These are phyloP conservation scores for Microbotryum saponariae DNA, from an alignment of 1,284 basidiomycete species.

Conservation along the genomic window DNA sequence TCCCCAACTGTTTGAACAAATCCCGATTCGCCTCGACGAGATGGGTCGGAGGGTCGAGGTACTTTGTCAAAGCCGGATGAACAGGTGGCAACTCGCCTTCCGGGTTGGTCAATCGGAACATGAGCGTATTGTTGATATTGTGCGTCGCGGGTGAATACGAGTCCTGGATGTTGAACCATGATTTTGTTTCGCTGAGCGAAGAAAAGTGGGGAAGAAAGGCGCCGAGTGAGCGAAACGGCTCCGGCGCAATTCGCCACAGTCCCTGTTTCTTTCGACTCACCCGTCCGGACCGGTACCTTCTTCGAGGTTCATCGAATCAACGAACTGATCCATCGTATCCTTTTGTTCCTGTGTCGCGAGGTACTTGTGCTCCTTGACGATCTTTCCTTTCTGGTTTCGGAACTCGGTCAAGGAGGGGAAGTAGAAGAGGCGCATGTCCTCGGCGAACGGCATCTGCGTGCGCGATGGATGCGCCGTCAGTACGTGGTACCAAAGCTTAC, in stretches of 20 bases:
- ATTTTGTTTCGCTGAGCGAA: conserved; percentile 48
- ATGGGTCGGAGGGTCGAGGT: conserved; percentile 65
- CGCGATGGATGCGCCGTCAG: background rate
- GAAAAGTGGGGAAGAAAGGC: background rate
- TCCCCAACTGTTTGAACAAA: conserved; percentile 56
- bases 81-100: conserved; percentile 66
- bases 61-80: conserved; percentile 73
- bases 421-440: conserved; percentile 78
- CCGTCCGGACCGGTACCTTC: conserved; percentile 9
- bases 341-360: conserved; percentile 73
- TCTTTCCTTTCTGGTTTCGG: conserved; percentile 66
- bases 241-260: background rate
- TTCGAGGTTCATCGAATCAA: conserved; percentile 35
- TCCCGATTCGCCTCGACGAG: conserved; percentile 55
- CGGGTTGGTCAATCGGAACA: conserved; percentile 70
- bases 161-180: conserved; percentile 69
- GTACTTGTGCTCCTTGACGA: conserved; percentile 65
- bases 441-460: conserved; percentile 82
- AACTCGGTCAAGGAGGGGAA: conserved; percentile 75
- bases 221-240: background rate
- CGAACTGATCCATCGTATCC: conserved; percentile 57
- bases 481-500: background rate
- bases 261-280: conserved; percentile 13
- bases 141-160: conserved; percentile 87
- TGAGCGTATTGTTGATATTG: conserved; percentile 82